Percentiles rank a stretch among this genome's conserved stretches.
phyloP scores from a whole-genome alignment of 2,329 filamentous ascomycete genomes.

The Tolypocladium ovalisporum region DNA sequence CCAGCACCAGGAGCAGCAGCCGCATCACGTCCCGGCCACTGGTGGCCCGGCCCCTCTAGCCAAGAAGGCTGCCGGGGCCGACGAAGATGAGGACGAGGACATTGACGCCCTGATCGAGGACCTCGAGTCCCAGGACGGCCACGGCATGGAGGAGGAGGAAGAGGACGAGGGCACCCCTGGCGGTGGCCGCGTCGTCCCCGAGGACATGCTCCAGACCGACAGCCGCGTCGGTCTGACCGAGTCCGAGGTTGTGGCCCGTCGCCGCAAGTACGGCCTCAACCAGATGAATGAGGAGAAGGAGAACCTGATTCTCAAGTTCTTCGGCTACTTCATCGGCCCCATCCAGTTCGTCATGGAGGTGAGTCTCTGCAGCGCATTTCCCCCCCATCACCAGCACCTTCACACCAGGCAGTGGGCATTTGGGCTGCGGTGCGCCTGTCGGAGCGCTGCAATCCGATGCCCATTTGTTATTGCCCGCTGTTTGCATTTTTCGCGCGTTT shows the following conservation, averaged over 20 bases:
- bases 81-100: slow-evolving; percentile 66
- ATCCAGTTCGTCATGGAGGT: slow-evolving; percentile 95
- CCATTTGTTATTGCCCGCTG: slow-evolving; percentile 7
- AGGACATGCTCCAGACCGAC: slow-evolving; percentile 70
- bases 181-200: slow-evolving; percentile 53
- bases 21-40: slow-evolving; percentile 9
- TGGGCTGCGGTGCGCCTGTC: background rate
- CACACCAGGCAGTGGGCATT: background rate
- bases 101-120: slow-evolving; percentile 83
- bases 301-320: slow-evolving; percentile 74
- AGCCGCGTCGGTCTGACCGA: slow-evolving; percentile 62
- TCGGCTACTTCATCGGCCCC: slow-evolving; percentile 73
- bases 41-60: slow-evolving; percentile 19
- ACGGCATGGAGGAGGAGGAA: slow-evolving; percentile 53
- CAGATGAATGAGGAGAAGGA: slow-evolving; percentile 89
- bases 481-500: slow-evolving; percentile 8
- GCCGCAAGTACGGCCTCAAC: slow-evolving; percentile 72
- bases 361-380: slow-evolving; percentile 17
- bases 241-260: slow-evolving; percentile 49
- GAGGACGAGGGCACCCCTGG: slow-evolving; percentile 35
- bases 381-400: background rate
- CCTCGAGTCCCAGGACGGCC: slow-evolving; percentile 71
- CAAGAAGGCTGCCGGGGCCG: slow-evolving; percentile 30
- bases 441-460: background rate
- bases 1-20: background rate